Evolutionary conservation across 208 protist species (phyloP).

Genomic region (Trypanosoma platydactyli): DNA sequence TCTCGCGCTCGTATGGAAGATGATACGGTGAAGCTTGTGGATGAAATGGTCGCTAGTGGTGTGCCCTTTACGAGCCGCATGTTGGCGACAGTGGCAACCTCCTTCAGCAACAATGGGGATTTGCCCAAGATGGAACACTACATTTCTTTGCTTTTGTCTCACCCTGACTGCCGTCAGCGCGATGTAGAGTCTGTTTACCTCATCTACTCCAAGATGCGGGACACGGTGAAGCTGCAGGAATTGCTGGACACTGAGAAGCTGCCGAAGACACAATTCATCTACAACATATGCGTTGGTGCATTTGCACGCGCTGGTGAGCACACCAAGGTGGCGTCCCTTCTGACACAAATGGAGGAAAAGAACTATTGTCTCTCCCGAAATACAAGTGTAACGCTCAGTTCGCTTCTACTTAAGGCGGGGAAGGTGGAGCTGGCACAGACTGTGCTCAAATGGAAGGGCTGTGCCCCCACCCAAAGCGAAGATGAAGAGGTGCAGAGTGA

Average conservation of each 20-base stretch:
- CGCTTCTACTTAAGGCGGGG: conserved; percentile 85
- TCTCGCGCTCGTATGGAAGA: conserved; percentile 66
- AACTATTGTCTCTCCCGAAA: conserved; percentile 67
- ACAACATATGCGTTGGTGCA: conserved; percentile 83
- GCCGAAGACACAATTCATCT: conserved; percentile 71
- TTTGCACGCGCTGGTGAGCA: conserved; percentile 88
- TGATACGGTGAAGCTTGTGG: conserved; percentile 71
- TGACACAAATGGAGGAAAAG: conserved; percentile 80
- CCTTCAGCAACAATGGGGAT: conserved; percentile 76
- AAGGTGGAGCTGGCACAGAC: conserved; percentile 86
- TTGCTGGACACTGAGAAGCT: conserved; percentile 70
- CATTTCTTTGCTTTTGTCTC: conserved; percentile 64
- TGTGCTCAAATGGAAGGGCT: conserved; percentile 84
- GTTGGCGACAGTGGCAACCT: conserved; percentile 68
- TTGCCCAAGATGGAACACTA: conserved; percentile 78
- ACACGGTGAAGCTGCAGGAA: conserved; percentile 83
- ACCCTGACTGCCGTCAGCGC: conserved; percentile 68
- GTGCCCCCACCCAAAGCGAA: conserved; percentile 5
- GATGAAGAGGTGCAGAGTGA: conserved; percentile 16
- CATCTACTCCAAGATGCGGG: conserved; percentile 79
- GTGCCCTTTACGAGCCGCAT: conserved; percentile 71
- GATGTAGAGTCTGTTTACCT: conserved; percentile 86
- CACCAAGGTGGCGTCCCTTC: conserved; percentile 73
- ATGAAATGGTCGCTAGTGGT: conserved; percentile 71
- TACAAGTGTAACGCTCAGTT: conserved; percentile 87